Evolutionary conservation across 129 eudicot genomes (phyloP), one percentile per base, ranked within the genome.

Genomic region (Smallanthus sonchifolius): DNA sequence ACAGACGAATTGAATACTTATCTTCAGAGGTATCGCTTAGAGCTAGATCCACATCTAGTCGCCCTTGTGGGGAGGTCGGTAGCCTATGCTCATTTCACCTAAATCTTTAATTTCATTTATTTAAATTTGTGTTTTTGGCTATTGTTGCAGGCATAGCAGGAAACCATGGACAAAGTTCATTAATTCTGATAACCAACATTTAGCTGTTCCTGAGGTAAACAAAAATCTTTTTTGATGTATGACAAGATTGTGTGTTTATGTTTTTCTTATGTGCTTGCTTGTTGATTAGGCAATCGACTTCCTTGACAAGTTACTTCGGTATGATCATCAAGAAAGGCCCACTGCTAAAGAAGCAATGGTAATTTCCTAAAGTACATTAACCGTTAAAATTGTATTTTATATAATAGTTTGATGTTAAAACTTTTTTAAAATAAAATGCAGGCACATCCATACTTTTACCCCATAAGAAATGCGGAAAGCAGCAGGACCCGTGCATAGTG

Each of bases 281-380:
- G 32, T 44, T 77, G 65, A 62, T 66, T 76, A 92, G 97, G 97
- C 97, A 55, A 74, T 92, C 56, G 97, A 92, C 73, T 92, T 92
- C 80, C 93, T 92, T 83, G 96, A 92, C 81, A 89, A 89, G 80
- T 73, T 92, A 77, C 86, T 92, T 78, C 88, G 89, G 13, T 92
- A 85, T 82, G 97, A 92, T 78, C 97, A 92, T 82, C 97, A 92
- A 80, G 97, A 89, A 72, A 83, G 97, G 91, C 96, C 91, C 51
- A 92, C 97, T 54, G 97, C 97, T 40, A 92, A 92, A 78, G 96
- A 92, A 85, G 97, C 96, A 54, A 92, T 92, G 97, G 97, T 89
- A 85, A 76, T 40, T 43, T 71, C 65, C 56, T 72, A n/a, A 51
- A 8, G 17, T 17, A 52, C 5, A 9, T 11, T 0, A 38, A 5